Conservation (phyloP, 192 early-diverging fungal species). For the Borealophlyctis nickersoniae region DNA sequence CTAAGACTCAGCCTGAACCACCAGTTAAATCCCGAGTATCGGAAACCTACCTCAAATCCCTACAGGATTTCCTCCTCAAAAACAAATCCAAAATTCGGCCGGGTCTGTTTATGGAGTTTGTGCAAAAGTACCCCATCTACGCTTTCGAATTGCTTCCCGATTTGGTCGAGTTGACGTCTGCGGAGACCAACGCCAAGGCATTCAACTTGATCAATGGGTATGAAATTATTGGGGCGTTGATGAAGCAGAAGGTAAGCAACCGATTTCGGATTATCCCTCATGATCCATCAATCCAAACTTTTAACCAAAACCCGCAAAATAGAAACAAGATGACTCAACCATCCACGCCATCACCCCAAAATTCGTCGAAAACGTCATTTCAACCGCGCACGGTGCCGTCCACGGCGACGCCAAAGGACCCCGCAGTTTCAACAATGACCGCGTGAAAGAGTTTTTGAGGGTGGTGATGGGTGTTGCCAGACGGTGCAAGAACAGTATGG, state of each 20-base stretch:
- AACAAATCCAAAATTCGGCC: slow-evolving; percentile 68
- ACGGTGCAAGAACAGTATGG: slow-evolving; percentile 24
- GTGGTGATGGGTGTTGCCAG: slow-evolving; percentile 23
- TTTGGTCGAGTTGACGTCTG: slow-evolving; percentile 34
- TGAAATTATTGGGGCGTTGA: slow-evolving; percentile 24
- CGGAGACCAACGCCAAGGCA: slow-evolving; percentile 9
- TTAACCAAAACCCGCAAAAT: slow-evolving; percentile 10
- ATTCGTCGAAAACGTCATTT: slow-evolving; percentile 15
- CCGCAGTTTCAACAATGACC: slow-evolving; percentile 24
- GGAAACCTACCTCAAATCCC: slow-evolving; percentile 52
- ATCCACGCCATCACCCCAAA: background rate
- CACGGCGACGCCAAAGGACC: slow-evolving; percentile 18
- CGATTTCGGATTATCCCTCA: background rate
- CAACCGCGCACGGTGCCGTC: slow-evolving; percentile 7
- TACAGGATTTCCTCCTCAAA: slow-evolving; percentile 72
- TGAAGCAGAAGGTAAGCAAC: slow-evolving; percentile 21
- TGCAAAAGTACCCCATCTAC: slow-evolving; percentile 55
- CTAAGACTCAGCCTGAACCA: background rate
- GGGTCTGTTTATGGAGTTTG: slow-evolving; percentile 64
- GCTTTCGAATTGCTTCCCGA: slow-evolving; percentile 61
- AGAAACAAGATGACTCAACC: slow-evolving; percentile 1
- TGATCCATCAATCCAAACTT: background rate
- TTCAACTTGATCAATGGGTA: slow-evolving; percentile 24
- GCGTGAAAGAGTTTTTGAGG: slow-evolving; percentile 37
- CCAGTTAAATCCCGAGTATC: slow-evolving; percentile 35